phyloP scores from a whole-genome alignment of 345 rosid genomes.

The Citrus sp. region DNA sequence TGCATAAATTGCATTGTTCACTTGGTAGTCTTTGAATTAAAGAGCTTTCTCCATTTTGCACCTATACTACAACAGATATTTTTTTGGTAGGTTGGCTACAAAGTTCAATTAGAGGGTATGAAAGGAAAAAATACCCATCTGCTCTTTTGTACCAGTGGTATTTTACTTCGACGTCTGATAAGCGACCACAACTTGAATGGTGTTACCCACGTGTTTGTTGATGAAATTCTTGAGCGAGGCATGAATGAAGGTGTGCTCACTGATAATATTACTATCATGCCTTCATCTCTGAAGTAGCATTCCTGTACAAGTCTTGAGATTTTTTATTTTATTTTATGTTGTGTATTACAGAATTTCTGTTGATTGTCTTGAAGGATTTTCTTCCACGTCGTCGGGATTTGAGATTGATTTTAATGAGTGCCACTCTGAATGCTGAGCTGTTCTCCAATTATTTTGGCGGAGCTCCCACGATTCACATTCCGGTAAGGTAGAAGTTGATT shows the following conservation, averaged over 20 bases:
- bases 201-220: constrained; percentile 94
- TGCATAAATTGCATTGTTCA: neutral
- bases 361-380: constrained; percentile 95
- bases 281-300: constrained; percentile 1
- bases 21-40: constrained; percentile 11
- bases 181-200: constrained; percentile 91
- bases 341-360: constrained; percentile 66
- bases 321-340: neutral
- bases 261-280: neutral
- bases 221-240: constrained; percentile 98
- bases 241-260: constrained; percentile 89
- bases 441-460: constrained; percentile 88
- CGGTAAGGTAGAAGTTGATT: constrained; percentile 47
- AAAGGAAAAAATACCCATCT: constrained; percentile 92
- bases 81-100: constrained; percentile 94
- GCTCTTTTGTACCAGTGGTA: constrained; percentile 97
- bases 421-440: constrained; percentile 94
- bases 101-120: constrained; percentile 97
- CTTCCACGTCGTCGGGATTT: constrained; percentile 92
- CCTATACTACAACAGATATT: constrained; percentile 47
- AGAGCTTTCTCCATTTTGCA: constrained; percentile 36
- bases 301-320: neutral
- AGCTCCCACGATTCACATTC: constrained; percentile 90
- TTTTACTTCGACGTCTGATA: constrained; percentile 79
- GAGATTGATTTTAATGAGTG: constrained; percentile 97